phyloP scores from a whole-genome alignment of 306 rosid species.

The Canavalia ensiformis region DNA sequence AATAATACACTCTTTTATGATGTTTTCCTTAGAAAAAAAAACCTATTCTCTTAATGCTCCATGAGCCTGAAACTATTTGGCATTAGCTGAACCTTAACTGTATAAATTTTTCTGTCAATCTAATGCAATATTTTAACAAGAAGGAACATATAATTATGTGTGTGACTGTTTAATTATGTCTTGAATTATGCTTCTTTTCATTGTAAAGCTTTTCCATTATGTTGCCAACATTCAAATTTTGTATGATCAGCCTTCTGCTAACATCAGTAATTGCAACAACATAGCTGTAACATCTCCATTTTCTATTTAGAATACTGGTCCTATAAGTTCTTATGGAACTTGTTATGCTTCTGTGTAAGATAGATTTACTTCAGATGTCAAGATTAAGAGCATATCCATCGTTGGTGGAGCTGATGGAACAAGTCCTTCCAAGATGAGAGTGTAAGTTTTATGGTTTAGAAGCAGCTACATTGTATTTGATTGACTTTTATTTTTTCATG shows the following conservation, averaged over 20 bases:
- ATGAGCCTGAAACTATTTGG: slow-evolving; percentile 1
- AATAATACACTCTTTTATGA: neutral
- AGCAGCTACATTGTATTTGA: slow-evolving; percentile 39
- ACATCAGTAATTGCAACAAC: slow-evolving; percentile 19
- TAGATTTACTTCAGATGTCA: slow-evolving; percentile 96
- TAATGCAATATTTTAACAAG: neutral
- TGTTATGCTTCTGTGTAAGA: slow-evolving; percentile 38
- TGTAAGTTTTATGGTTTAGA: slow-evolving; percentile 63
- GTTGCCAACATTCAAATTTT: slow-evolving; percentile 7
- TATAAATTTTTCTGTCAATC: neutral
- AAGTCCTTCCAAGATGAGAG: slow-evolving; percentile 96
- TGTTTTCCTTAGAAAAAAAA: neutral
- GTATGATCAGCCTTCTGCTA: neutral
- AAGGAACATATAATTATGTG: neutral
- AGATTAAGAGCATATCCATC: slow-evolving; percentile 92
- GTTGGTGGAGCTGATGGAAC: slow-evolving; percentile 89
- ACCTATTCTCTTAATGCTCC: slow-evolving; percentile 1
- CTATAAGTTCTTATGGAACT: slow-evolving; percentile 38
- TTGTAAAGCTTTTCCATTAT: slow-evolving; percentile 2
- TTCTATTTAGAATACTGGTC: neutral
- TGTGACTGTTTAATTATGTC: neutral
- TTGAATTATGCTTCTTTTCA: slow-evolving; percentile 31
- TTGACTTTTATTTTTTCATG: neutral
- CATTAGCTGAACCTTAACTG: neutral
- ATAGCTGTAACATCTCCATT: slow-evolving; percentile 20